Evolutionary conservation across 1,139 yeast genomes (phyloP), one percentile per base, ranked within the genome.

Genomic region (Tardiomyces blankii): DNA sequence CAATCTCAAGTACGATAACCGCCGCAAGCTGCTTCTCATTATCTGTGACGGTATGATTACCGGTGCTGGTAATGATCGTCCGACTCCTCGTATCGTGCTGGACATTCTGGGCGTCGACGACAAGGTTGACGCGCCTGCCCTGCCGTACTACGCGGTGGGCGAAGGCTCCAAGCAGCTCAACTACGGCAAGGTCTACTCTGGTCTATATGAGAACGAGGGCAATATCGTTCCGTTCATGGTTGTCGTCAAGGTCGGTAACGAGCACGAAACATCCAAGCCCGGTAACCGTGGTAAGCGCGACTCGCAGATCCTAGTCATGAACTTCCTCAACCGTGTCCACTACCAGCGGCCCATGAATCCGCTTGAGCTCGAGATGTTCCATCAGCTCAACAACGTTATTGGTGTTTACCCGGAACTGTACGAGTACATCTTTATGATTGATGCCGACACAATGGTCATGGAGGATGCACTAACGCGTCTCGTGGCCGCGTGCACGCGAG

Each of bases 261-360:
- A 66, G 1, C 54, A 56, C 13, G 72, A 67, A 48, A 44, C 49
- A 8, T 47, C 53, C 35, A 53, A 61, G 18, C 70, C 72, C 2
- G 72, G 72, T 12, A 68, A 68, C 51, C 57, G 72, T 45, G 72
- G 72, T 27, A 68, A 68, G 52, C 68, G 72, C 43, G 72, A 68
- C 53, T 67, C 72, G 2, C 72, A 68, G 52, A 59, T 68, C 44
- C 46, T 68, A 40, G 46, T 68, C 44, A 64, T 68, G 69, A 64
- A 62, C 42, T 66, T 66, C 54, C 52, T 68, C 46, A 68, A 67
- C 52, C 59, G 65, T 11, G 68, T 67, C 2, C 72, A 67, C 42
- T 60, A 58, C 47, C 65, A 64, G 42, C 51, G 58, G 18, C 67
- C 69, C 9, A 68, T 68, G 72, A 53, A 53, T 38, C 72, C 71